Base-by-base conservation (phyloP, 768 basidiomycete genomes). In the Mycena capillaripes region DNA sequence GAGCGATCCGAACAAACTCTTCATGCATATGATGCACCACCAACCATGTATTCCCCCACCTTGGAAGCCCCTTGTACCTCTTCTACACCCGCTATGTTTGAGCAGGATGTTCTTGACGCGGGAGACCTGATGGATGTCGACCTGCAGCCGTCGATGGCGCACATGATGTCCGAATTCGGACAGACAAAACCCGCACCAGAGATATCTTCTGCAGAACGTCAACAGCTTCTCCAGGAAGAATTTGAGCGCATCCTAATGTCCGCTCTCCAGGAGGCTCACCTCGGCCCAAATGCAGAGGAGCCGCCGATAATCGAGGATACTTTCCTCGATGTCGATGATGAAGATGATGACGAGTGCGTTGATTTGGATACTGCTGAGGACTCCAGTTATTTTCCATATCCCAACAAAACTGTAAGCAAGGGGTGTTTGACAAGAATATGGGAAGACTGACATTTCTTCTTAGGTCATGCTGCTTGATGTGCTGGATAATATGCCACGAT, bases 401-500 rank as follows among this genome's bases (percentile, higher is more conserved):
- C 52, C 2, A 53, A 53, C 52, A 53, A 53, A 53, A 19, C 52
- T 53, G 52, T 53, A 19, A 53, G 52, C 34, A 36, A 36, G 6
- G 6, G 7, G 12, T 36, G 6, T 36, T 36, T 36, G 12, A 6
- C 34, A 12, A 36, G 34, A 12, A 36, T 36, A 36, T 6, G 7
- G 12, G 12, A 6, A 36, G 6, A 36, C 34, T 36, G 12, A 36
- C 34, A 36, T 36, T 6, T 3, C 40, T 32, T 23, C 30, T n/a
- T 19, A 58, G 57, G 57, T 34, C 23, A 58, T 58, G 57, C 57
- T 58, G n/a, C 36, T 58, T 6, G 57, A 58, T 17, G 25, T 58
- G 12, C 8, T 58, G 21, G 57, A 58, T 17, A 58, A 58, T 12
- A 7, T 58, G 34, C 36, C 57, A 4, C 57, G 36, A 10, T 58